Conservation (phyloP, 2,329 filamentous ascomycete species). For the Fusarium neocosmosporiellum region DNA sequence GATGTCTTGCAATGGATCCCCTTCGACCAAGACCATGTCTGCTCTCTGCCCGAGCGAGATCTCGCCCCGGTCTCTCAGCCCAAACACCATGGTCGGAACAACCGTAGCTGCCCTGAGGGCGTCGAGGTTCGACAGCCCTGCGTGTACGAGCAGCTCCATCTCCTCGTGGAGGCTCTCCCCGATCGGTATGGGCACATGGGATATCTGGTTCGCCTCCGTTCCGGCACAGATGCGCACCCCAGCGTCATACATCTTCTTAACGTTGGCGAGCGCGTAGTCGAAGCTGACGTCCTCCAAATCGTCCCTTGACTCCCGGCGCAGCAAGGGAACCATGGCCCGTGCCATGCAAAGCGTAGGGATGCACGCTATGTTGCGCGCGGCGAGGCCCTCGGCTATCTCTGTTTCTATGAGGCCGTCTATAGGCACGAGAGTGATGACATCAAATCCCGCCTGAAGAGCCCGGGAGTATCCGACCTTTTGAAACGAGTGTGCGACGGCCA, state of each 20-base stretch:
- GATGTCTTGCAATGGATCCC: conserved; percentile 45
- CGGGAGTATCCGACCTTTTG: background rate
- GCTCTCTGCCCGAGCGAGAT: conserved; percentile 41
- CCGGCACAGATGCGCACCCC: conserved; percentile 47
- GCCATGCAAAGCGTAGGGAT: background rate
- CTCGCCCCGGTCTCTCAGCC: conserved; percentile 41
- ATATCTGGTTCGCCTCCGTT: conserved; percentile 44
- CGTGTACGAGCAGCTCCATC: conserved; percentile 34
- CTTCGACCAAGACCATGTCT: conserved; percentile 46
- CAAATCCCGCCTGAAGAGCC: background rate
- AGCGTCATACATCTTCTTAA: conserved; percentile 39
- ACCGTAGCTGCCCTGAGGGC: background rate
- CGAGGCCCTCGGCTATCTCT: background rate
- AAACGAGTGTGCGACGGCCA: background rate
- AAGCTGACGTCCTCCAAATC: conserved; percentile 27
- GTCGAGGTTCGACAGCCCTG: conserved; percentile 31
- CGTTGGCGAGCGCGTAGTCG: conserved; percentile 13
- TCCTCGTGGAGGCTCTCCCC: conserved; percentile 39
- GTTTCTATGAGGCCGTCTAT: background rate
- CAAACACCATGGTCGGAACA: conserved; percentile 36
- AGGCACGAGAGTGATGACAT: background rate
- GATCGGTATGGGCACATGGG: conserved; percentile 3
- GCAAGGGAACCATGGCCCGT: conserved; percentile 19
- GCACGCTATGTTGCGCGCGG: background rate
- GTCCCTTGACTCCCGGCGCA: background rate